Conservation (phyloP, 2,329 filamentous ascomycete genomes). For the Fusarium sp. region DNA sequence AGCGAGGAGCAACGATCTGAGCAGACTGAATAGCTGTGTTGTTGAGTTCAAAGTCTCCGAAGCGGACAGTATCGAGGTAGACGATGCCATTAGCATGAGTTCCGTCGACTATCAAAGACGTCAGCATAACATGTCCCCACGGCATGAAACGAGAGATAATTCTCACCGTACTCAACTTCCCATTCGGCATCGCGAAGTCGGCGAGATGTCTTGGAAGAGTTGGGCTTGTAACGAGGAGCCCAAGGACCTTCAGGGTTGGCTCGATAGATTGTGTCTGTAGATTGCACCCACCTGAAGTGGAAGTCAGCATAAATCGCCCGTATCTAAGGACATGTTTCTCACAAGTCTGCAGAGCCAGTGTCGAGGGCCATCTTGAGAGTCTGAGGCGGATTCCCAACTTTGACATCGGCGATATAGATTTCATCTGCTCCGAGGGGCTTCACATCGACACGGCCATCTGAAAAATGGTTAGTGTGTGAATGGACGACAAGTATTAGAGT, state of each 20-base stretch:
- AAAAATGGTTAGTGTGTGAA: slow-evolving; percentile 21
- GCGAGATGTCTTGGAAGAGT: slow-evolving; percentile 56
- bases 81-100: slow-evolving; percentile 58
- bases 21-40: slow-evolving; percentile 63
- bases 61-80: slow-evolving; percentile 60
- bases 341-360: slow-evolving; percentile 69
- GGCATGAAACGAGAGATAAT: slow-evolving; percentile 17
- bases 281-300: slow-evolving; percentile 62
- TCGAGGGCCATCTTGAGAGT: slow-evolving; percentile 61
- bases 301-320: slow-evolving; percentile 4
- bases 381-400: slow-evolving; percentile 61
- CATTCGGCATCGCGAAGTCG: slow-evolving; percentile 58
- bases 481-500: too few relatives aligned
- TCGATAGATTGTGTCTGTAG: slow-evolving; percentile 57
- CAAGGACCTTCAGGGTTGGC: slow-evolving; percentile 49
- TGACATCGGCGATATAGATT: slow-evolving; percentile 56
- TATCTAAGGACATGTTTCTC: slow-evolving; percentile 54
- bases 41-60: slow-evolving; percentile 57
- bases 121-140: background rate
- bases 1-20: slow-evolving; percentile 52
- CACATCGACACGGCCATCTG: slow-evolving; percentile 50
- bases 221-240: slow-evolving; percentile 56
- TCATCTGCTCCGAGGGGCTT: slow-evolving; percentile 54
- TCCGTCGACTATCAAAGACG: slow-evolving; percentile 53
- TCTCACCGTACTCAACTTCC: slow-evolving; percentile 61